Base-by-base conservation (phyloP, 768 basidiomycete species). In the Symmetrospora coprosmae region DNA sequence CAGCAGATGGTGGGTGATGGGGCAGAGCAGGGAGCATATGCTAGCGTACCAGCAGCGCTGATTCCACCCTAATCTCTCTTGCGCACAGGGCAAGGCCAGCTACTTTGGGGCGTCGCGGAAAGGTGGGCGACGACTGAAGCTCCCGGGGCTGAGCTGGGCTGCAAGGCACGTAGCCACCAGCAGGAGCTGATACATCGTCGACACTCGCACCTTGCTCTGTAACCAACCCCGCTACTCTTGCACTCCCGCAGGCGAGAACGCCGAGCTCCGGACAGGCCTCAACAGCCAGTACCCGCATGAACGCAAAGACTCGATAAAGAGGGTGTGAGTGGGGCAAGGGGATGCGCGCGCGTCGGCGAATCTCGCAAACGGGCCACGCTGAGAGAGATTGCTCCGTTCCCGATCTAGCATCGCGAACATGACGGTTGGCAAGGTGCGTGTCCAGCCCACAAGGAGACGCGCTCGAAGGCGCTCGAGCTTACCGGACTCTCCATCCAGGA, bases 301-400 rank as follows among this genome's bases (percentile, higher is more conserved):
- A 72, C 79, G 92, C 65, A 96, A 94, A 74, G 92, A 97, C 82
- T 94, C 92, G 2, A 97, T 97, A 76, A 97, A 97, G 76, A 80
- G 84, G 2, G 67, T 62, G 27, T 39, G 34, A 19, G 27, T 23
- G 17, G 37, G 13, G 16, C n/a, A n/a, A n/a, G n/a, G n/a, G n/a
- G n/a, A n/a, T n/a, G n/a, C n/a, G n/a, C n/a, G n/a, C n/a, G n/a
- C n/a, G n/a, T n/a, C n/a, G n/a, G n/a, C n/a, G n/a, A n/a, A n/a
- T n/a, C n/a, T n/a, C n/a, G n/a, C n/a, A n/a, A n/a, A n/a, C n/a
- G n/a, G n/a, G n/a, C n/a, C n/a, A n/a, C n/a, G n/a, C n/a, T n/a
- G n/a, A n/a, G n/a, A n/a, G n/a, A n/a, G n/a, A n/a, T n/a, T n/a
- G n/a, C n/a, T n/a, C n/a, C n/a, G n/a, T n/a, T n/a, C n/a, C n/a